Conservation (phyloP, 2,329 filamentous ascomycete species). For the Fusarium fujikuroi region DNA sequence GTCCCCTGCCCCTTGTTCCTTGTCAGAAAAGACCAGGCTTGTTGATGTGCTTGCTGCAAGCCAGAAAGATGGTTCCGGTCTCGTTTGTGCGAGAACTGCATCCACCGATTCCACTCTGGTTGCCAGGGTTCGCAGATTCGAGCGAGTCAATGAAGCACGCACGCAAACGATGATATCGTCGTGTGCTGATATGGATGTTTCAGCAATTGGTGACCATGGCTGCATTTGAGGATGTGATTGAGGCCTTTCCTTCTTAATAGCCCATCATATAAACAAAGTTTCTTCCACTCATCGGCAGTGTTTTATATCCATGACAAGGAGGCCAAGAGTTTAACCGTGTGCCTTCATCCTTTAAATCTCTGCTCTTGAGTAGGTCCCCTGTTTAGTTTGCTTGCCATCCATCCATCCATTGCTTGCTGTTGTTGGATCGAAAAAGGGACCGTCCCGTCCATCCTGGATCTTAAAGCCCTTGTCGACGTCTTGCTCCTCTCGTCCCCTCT, state of each 20-base stretch:
- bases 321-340: constrained; percentile 28
- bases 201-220: constrained; percentile 12
- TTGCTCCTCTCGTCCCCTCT: constrained; percentile 15
- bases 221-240: not conserved
- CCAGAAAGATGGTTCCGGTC: constrained; percentile 25
- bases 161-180: constrained; percentile 24
- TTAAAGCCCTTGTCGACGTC: constrained; percentile 37
- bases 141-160: constrained; percentile 2
- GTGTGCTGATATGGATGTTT: constrained; percentile 7
- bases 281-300: constrained; percentile 10
- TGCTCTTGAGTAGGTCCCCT: constrained; percentile 23
- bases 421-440: constrained; percentile 41
- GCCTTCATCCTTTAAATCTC: constrained; percentile 12
- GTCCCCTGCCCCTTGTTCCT: constrained; percentile 24
- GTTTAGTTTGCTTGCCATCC: constrained; percentile 20
- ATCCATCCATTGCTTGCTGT: constrained; percentile 22
- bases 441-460: constrained; percentile 14
- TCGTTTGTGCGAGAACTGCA: constrained; percentile 33
- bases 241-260: constrained; percentile 13
- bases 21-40: constrained; percentile 30
- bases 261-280: constrained; percentile 34
- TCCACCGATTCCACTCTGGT: constrained; percentile 39
- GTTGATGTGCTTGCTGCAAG: constrained; percentile 34
- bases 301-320: constrained; percentile 1
- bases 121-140: not conserved